Base-by-base conservation (phyloP, 306 rosid species). In the Cucumis cinereus region DNA sequence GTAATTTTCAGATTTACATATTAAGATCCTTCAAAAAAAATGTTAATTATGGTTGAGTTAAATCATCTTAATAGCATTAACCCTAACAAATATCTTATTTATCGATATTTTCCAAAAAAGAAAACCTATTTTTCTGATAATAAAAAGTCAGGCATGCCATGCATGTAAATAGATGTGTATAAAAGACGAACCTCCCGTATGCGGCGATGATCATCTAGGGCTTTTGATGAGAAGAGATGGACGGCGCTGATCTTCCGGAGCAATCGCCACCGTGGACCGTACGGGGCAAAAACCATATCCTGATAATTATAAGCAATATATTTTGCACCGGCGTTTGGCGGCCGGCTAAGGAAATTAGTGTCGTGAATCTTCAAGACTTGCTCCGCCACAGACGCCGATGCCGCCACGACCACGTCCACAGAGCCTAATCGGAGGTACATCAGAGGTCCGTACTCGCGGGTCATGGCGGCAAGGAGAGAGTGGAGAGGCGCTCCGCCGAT, bases 211-310 rank as follows among this genome's bases (percentile, higher is more conserved):
- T 87, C 96, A 19, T 91, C 96, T 70, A 93, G 45, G 24, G 96
- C 96, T 78, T 88, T 93, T 82, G 82, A 85, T 24, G 98, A 93
- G 81, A 93, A 93, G 6, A 93, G 83, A 33, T 93, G 98, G 61
- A 93, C 86, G 6, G 93, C 78, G 70, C 91, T 86, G 26, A 93
- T 84, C 83, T 93, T 93, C 70, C 97, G 83, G 36, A 90, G 86
- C 83, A 88, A 59, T 5, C 98, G 85, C 97, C 98, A 93, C 30
- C 93, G 79, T 0, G 90, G 85, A 0, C 98, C 94, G 74, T 93
- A 93, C 2, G 98, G 97, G 0, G 89, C 87, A 20, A 93, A 91
- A 10, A 91, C 98, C 8, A 93, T 79, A 70, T 93, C 97, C 41
- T 91, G 91, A 75, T 90, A 90, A 57, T 90, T 91, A 45, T 93